These are phyloP conservation scores for Saccharata proteae DNA, from an alignment of 2,329 filamentous ascomycete species.

Conservation along the genomic window DNA sequence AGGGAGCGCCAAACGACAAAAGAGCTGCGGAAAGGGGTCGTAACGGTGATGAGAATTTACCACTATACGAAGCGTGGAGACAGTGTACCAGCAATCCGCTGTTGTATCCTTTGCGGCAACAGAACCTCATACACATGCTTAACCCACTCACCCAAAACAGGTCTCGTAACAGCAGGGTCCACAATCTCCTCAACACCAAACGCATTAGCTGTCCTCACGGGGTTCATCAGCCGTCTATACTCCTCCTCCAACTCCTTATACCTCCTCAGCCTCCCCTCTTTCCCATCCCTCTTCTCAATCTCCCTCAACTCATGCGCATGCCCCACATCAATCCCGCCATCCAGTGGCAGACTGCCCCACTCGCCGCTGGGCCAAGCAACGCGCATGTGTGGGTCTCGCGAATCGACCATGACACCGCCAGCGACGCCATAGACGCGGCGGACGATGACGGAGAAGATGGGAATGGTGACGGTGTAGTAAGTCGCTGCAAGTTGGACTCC, in stretches of 20 bases:
- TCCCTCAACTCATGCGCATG: conserved; percentile 49
- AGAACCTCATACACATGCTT: conserved; percentile 43
- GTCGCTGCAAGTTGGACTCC: conserved; percentile 49
- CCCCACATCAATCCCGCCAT: conserved; percentile 53
- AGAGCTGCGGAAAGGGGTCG: too few relatives aligned
- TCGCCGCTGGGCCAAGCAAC: conserved; percentile 53
- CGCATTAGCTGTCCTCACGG: conserved; percentile 49
- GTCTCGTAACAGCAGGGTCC: conserved; percentile 47
- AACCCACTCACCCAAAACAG: conserved; percentile 44
- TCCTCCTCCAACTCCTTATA: conserved; percentile 48
- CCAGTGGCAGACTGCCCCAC: conserved; percentile 50
- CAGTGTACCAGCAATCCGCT: conserved; percentile 26
- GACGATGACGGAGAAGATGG: conserved; percentile 49
- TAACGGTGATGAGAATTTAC: too few relatives aligned
- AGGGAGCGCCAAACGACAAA: too few relatives aligned
- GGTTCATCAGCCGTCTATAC: conserved; percentile 51
- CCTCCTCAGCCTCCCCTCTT: conserved; percentile 33
- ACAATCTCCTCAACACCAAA: conserved; percentile 55
- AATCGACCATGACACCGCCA: conserved; percentile 52
- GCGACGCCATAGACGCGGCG: conserved; percentile 52
- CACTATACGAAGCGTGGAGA: conserved; percentile 20
- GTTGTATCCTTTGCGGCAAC: conserved; percentile 36
- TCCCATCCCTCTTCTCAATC: conserved; percentile 38
- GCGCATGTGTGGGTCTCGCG: conserved; percentile 47
- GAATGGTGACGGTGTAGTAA: conserved; percentile 53